These are phyloP conservation scores for Cydonia oblonga DNA, from an alignment of 331 rosid genomes.

Conservation along the genomic window DNA sequence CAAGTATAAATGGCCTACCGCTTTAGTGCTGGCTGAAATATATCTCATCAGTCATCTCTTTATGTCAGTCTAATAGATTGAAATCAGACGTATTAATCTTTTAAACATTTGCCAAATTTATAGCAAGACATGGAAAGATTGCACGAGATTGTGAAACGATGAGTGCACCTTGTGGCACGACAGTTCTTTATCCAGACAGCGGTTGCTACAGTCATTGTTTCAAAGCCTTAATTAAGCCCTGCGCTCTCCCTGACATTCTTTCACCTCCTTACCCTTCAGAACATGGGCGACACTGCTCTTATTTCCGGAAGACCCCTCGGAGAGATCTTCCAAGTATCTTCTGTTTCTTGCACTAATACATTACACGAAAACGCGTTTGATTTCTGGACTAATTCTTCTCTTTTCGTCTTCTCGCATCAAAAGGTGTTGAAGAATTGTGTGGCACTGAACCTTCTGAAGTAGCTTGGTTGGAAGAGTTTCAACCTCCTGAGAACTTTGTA, in stretches of 20 bases:
- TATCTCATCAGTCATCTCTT: too few relatives aligned
- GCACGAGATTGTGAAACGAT: slow-evolving; percentile 46
- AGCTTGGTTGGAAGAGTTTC: slow-evolving; percentile 79
- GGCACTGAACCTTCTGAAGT: neutral
- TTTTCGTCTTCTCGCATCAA: too few relatives aligned
- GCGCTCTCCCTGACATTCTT: slow-evolving; percentile 72
- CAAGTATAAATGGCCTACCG: too few relatives aligned
- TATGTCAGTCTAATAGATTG: too few relatives aligned
- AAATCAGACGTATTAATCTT: too few relatives aligned
- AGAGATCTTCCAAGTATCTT: slow-evolving; percentile 53
- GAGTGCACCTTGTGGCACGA: slow-evolving; percentile 66
- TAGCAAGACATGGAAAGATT: slow-evolving; percentile 76
- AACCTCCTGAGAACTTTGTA: slow-evolving; percentile 73
- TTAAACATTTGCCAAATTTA: neutral
- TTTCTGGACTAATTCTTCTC: neutral
- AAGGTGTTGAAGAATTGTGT: too few relatives aligned
- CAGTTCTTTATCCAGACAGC: slow-evolving; percentile 60
- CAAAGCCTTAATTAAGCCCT: slow-evolving; percentile 55
- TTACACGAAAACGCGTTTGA: neutral
- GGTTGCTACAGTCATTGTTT: slow-evolving; percentile 86
- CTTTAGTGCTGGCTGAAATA: too few relatives aligned
- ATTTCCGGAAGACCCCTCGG: slow-evolving; percentile 51
- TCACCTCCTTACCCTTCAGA: slow-evolving; percentile 80
- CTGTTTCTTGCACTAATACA: neutral
- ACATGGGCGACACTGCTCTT: slow-evolving; percentile 67